These are phyloP conservation scores for Coemansia furcata DNA, from an alignment of 192 early-diverging fungal genomes.

Conservation along the genomic window DNA sequence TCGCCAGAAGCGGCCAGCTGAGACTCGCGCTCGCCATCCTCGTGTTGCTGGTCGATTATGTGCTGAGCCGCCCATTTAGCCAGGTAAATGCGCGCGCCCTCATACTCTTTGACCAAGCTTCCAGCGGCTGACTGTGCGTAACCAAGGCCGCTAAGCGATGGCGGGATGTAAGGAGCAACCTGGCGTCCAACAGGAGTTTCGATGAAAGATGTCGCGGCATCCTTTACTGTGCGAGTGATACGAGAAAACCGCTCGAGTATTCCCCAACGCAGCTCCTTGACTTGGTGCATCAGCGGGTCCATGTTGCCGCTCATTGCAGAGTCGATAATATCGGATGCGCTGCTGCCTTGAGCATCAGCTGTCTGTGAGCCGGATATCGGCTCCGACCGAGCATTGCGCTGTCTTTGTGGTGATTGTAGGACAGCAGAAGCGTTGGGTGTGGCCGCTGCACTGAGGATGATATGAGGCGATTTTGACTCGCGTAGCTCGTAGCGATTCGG, in stretches of 20 bases:
- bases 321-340: constrained; percentile 18
- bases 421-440: constrained; percentile 35
- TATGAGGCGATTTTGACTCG: constrained; percentile 39
- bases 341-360: constrained; percentile 17
- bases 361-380: background rate
- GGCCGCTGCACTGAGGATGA: constrained; percentile 28
- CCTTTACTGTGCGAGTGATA: constrained; percentile 68
- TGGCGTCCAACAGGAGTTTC: constrained; percentile 53
- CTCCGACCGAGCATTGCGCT: constrained; percentile 2
- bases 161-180: constrained; percentile 50
- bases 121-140: constrained; percentile 59
- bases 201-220: constrained; percentile 59
- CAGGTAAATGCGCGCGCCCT: constrained; percentile 71
- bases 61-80: constrained; percentile 75
- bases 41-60: constrained; percentile 53
- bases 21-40: constrained; percentile 47
- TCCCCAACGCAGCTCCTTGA: constrained; percentile 72
- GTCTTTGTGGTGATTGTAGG: constrained; percentile 15
- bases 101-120: constrained; percentile 71
- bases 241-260: constrained; percentile 75
- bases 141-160: constrained; percentile 53
- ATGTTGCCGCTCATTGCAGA: constrained; percentile 45
- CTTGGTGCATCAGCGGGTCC: constrained; percentile 48
- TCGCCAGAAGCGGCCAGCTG: constrained; percentile 8
- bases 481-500: constrained; percentile 42